Percentiles rank a stretch among this genome's conserved stretches.
phyloP scores from a whole-genome alignment of 345 rosid species.

The Syzygium aromaticum region DNA sequence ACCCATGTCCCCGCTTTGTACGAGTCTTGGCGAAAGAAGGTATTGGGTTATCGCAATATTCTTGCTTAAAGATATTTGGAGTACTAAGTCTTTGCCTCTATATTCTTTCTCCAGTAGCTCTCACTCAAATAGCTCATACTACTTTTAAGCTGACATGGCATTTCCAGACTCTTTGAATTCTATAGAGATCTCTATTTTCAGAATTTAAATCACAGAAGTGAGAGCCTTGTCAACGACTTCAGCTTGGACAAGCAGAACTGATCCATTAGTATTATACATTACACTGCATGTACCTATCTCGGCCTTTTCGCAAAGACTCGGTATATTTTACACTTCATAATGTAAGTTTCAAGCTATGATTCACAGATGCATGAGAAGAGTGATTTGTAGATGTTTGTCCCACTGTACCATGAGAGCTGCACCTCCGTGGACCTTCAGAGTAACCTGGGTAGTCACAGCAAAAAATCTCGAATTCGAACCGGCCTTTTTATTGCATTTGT shows the following conservation, averaged over 20 bases:
- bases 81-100: background rate
- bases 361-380: background rate
- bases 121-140: background rate
- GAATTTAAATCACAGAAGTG: background rate
- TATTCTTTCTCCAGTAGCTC: background rate
- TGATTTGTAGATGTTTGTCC: background rate
- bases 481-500: slow-evolving; percentile 95
- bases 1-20: background rate
- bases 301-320: background rate
- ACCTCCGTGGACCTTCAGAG: background rate
- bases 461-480: slow-evolving; percentile 69
- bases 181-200: background rate
- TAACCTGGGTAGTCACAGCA: slow-evolving; percentile 12
- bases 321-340: background rate
- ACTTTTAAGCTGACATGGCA: background rate
- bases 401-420: background rate
- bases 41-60: background rate
- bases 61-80: background rate
- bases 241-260: background rate
- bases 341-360: too few species aligned
- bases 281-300: background rate
- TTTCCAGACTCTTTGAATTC: background rate
- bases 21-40: background rate
- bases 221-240: background rate
- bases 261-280: background rate